Evolutionary conservation across 768 basidiomycete genomes (phyloP), one percentile per base, ranked within the genome.

Genomic region (Podaxis sp.): DNA sequence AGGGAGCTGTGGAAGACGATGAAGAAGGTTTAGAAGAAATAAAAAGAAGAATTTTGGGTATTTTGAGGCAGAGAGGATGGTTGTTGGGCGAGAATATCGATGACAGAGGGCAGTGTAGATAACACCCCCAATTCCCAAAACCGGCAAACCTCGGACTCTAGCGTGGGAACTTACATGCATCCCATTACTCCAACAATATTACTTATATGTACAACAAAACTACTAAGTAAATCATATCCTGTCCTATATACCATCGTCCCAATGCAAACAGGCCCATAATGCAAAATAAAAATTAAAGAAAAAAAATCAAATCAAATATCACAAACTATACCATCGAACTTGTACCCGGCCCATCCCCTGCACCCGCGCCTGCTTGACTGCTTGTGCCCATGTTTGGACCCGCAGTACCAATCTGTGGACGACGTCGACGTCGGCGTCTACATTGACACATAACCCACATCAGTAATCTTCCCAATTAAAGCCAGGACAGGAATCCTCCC

Each of bases 71-170:
- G 44, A 40, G 61, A 60, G 65, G 64, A 59, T 58, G 41, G 60
- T 63, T 38, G 59, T 65, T 67, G 69, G 65, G 74, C 68, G 68
- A 65, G 73, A 79, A 76, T 76, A 79, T 78, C 74, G 81, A 78
- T 82, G 76, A 77, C 75, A 56, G 62, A 64, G 74, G 78, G 77
- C 78, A 73, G 76, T 78, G 74, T 72, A 77, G 78, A 80, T 78
- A 78, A 78, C 77, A 73, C 68, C 69, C 64, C 51, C n/a, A 12
- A 68, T 73, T 69, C 67, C 74, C 73, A 71, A 79, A 77, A 74
- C 73, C 73, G 76, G 79, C 74, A 75, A 76, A 72, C 73, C 67
- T 74, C 74, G 75, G 73, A 73, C 50, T 51, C 51, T 64, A 53
- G 63, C 78, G 80, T 79, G 78, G 73, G 78, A 79, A 78, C 50